Evolutionary conservation across 1,139 yeast genomes (phyloP).

Genomic region (Ogataea hybrid): DNA sequence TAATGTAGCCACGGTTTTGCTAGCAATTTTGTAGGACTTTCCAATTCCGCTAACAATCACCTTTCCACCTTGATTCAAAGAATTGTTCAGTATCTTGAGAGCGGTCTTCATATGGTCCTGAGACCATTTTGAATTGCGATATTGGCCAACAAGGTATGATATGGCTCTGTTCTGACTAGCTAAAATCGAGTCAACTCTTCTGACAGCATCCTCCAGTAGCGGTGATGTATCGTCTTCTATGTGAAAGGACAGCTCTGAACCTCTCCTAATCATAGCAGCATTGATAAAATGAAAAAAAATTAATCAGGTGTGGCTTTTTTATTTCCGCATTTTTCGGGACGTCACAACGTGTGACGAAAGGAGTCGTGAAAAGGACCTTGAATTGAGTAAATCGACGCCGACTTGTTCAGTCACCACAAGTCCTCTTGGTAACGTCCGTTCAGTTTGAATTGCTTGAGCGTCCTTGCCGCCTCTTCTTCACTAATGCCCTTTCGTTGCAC

Average conservation of each 20-base stretch:
- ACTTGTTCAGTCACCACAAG: constrained; percentile 63
- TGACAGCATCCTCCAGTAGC: constrained; percentile 24
- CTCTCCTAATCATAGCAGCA: constrained; percentile 14
- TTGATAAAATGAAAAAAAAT: not conserved
- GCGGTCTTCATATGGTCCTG: constrained; percentile 51
- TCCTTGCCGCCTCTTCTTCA: constrained; percentile 59
- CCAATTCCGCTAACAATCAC: constrained; percentile 81
- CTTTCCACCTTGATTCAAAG: constrained; percentile 57
- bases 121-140: constrained; percentile 41
- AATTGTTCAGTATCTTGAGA: constrained; percentile 48
- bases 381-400: too few species aligned
- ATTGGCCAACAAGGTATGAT: constrained; percentile 40
- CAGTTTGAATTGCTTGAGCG: constrained; percentile 71
- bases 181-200: constrained; percentile 35
- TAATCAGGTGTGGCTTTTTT: constrained; percentile 1
- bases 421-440: constrained; percentile 93
- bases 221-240: constrained; percentile 25
- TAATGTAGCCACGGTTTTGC: constrained; percentile 76
- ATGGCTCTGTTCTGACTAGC: constrained; percentile 47
- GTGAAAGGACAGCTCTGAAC: constrained; percentile 26
- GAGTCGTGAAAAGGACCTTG: not conserved
- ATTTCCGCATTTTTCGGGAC: not conserved
- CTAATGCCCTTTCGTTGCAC: constrained; percentile 40
- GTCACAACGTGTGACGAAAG: not conserved
- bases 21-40: constrained; percentile 75